Percentiles rank a stretch among this genome's conserved stretches.
phyloP scores from a whole-genome alignment of 2,329 filamentous ascomycete species.

The Volutella citrinella region DNA sequence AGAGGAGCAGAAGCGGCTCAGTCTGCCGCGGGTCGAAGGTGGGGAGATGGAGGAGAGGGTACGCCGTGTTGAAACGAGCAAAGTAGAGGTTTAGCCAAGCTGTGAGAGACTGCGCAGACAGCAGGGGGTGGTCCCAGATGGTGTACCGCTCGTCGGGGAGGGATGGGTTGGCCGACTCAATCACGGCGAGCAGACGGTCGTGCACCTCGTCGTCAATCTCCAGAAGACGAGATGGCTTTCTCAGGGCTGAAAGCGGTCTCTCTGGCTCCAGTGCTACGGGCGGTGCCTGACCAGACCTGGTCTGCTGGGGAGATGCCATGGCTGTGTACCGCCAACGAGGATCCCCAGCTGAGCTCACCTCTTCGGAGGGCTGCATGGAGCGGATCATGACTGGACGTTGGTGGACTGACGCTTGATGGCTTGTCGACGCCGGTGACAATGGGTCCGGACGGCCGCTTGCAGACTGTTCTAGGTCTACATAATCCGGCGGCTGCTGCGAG shows the following conservation, averaged over 20 bases:
- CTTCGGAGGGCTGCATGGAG: slow-evolving; percentile 1
- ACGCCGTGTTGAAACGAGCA: slow-evolving; percentile 56
- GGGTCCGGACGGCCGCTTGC: slow-evolving; percentile 1
- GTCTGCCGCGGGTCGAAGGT: slow-evolving; percentile 51
- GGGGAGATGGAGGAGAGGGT: slow-evolving; percentile 56
- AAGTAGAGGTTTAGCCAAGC: slow-evolving; percentile 59
- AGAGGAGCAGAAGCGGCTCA: slow-evolving; percentile 51
- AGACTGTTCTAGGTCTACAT: slow-evolving; percentile 2
- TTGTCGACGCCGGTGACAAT: too few relatives aligned
- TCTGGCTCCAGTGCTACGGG: slow-evolving; percentile 18
- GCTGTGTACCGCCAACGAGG: too few relatives aligned
- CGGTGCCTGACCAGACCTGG: too few relatives aligned
- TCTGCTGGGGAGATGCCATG: too few relatives aligned
- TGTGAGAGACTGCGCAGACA: slow-evolving; percentile 50
- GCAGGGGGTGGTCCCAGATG: slow-evolving; percentile 45
- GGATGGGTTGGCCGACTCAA: slow-evolving; percentile 46
- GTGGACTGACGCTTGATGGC: too few relatives aligned
- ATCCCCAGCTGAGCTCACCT: background rate
- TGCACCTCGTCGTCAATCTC: slow-evolving; percentile 34
- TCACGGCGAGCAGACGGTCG: slow-evolving; percentile 43
- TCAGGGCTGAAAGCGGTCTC: slow-evolving; percentile 26
- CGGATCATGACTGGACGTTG: too few relatives aligned
- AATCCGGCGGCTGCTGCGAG: slow-evolving; percentile 14
- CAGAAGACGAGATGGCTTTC: slow-evolving; percentile 17
- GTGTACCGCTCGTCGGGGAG: slow-evolving; percentile 37